phyloP scores from a whole-genome alignment of 2,329 filamentous ascomycete genomes.

The Claviceps digitariae region DNA sequence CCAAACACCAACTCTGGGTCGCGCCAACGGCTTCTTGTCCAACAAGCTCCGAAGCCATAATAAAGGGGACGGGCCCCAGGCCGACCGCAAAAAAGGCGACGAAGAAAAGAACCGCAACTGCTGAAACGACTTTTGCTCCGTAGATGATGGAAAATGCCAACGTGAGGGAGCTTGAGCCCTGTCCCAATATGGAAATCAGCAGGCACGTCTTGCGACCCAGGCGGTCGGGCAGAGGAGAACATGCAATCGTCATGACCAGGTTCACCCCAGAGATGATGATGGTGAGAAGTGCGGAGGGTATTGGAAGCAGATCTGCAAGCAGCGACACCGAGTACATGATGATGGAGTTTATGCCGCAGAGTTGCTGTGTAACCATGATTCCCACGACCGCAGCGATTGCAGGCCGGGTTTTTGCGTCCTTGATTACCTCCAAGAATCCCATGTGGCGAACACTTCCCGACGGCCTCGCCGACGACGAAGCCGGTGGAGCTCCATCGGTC shows the following conservation, averaged over 20 bases:
- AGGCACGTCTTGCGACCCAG: constrained; percentile 81
- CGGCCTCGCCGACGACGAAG: constrained; percentile 1
- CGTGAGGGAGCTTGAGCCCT: constrained; percentile 64
- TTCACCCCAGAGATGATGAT: constrained; percentile 82
- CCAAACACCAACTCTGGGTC: constrained; percentile 77
- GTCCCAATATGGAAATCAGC: constrained; percentile 68
- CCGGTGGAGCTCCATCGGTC: constrained; percentile 9
- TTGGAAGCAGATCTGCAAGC: constrained; percentile 64
- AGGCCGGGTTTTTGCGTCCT: constrained; percentile 52
- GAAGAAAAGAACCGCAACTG: constrained; percentile 69
- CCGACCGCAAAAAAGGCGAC: constrained; percentile 84
- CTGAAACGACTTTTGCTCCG: constrained; percentile 60
- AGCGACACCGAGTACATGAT: constrained; percentile 97
- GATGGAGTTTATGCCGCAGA: constrained; percentile 91
- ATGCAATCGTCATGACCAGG: constrained; percentile 65
- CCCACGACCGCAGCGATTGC: constrained; percentile 75
- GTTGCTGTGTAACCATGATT: constrained; percentile 85
- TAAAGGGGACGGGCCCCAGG: constrained; percentile 87
- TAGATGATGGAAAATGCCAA: constrained; percentile 71
- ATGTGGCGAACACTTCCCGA: constrained; percentile 23
- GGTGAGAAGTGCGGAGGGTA: constrained; percentile 71
- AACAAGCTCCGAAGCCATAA: constrained; percentile 82
- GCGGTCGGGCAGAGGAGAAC: constrained; percentile 73
- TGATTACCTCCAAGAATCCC: constrained; percentile 52
- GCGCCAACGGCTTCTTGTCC: constrained; percentile 82